Base-by-base conservation (phyloP, 805 yeast genomes). In the Ogataea wickerhamii region DNA sequence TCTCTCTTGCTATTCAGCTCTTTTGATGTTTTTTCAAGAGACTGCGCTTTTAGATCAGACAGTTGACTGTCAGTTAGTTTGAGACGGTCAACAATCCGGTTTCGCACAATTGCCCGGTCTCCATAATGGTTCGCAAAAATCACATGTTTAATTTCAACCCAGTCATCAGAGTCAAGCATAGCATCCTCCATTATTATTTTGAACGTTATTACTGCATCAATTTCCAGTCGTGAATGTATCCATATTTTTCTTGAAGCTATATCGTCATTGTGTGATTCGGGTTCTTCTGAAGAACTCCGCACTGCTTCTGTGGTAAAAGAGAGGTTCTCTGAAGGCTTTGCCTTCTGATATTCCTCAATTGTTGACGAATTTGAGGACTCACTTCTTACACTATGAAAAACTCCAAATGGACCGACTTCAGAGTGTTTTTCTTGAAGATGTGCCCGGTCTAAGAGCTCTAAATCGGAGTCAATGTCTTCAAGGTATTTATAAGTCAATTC, bases 401-500 rank as follows among this genome's bases (percentile, higher is more conserved):
- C 45, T 2, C 59, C 55, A 47, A 61, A 61, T 2, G 66, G 66
- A 0, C 66, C 66, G 6, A 34, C 26, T 1, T 41, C 21, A 34
- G 62, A 51, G 2, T 66, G 67, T 2, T 62, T 62, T n/a, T 45
- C 37, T 6, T 28, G 10, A 27, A 17, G 37, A 36, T 32, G n/a
- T 6, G 28, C 34, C 12, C 48, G 47, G n/a, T 34, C 39, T 17
- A 55, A 19, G 17, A 24, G 18, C 13, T 66, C 66, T n/a, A 74
- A 45, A 13, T 54, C 63, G 0, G 47, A 44, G 41, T 66, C 70
- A 40, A 76, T 50, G 37, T 67, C 67, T 5, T 55, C 57, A 44
- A 63, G 65, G 11, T 69, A 68, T 7, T 56, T 47, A 45, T 70
- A 74, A 5, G 37, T 40, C 60, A 61, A 53, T 4, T 34, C 36